These are phyloP conservation scores for Purshia tridentata DNA, from an alignment of 306 rosid species.

Conservation along the genomic window DNA sequence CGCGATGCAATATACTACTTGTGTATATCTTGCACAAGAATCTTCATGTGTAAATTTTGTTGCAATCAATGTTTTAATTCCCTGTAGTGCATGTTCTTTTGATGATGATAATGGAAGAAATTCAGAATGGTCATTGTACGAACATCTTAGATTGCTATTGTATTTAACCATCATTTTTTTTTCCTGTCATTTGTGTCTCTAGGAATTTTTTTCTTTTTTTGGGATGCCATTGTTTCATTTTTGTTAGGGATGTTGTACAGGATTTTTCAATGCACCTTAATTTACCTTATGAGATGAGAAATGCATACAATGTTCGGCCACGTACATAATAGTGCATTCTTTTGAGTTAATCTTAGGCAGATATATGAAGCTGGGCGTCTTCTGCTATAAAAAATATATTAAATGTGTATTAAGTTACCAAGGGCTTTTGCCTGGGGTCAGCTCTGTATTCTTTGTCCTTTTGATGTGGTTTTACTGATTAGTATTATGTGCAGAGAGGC, in stretches of 20 bases:
- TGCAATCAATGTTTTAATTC: conserved; percentile 41
- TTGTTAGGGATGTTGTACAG: not conserved
- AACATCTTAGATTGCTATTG: conserved; percentile 31
- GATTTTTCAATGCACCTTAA: not conserved
- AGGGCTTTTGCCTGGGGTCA: not conserved
- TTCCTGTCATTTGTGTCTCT: conserved; percentile 24
- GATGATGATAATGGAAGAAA: conserved; percentile 49
- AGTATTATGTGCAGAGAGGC: not conserved
- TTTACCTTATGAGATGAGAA: conserved; percentile 1
- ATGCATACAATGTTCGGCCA: not conserved
- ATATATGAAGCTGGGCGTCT: not conserved
- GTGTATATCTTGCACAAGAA: conserved; percentile 65
- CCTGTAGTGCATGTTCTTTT: conserved; percentile 30
- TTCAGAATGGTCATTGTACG: conserved; percentile 42
- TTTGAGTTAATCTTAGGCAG: not conserved
- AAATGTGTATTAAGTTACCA: not conserved
- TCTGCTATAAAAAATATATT: not conserved
- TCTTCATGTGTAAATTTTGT: conserved; percentile 62
- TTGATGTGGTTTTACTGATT: not conserved
- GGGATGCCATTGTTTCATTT: not conserved
- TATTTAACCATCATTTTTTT: conserved; percentile 29
- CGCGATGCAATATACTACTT: conserved; percentile 55
- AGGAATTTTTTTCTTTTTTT: conserved; percentile 6
- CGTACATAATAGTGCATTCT: not conserved
- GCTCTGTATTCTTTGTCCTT: not conserved